Base-by-base conservation (phyloP, 805 yeast species). In the Wickerhamiella hasegawae region DNA sequence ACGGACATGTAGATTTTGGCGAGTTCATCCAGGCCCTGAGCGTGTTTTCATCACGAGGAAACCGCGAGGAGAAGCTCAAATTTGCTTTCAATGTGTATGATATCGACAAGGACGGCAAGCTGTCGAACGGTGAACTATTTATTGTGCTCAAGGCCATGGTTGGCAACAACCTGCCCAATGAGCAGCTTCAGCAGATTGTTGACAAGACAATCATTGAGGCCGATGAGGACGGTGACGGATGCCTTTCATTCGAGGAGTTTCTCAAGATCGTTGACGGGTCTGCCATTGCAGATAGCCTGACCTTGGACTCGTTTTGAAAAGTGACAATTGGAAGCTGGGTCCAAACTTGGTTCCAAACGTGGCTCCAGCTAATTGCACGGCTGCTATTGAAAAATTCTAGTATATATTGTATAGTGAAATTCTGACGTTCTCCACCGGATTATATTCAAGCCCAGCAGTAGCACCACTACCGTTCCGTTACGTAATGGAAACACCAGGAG, bases 81-180 rank as follows among this genome's bases (percentile, higher is more conserved):
- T 90, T 92, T 62, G 90, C 95, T 9, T 90, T 90, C 59, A 80
- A 76, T 49, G 83, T 90, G 15, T 90, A 90, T 52, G 99, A 90
- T 53, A 83, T 90, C 43, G 99, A 90, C 57, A 68, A 83, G 37
- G 99, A 90, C 53, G 98, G 98, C 0, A 84, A 52, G 53, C 82
- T 90, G 25, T 85, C 96, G 3, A 87, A 87, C 52, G 99, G 98
- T 18, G 99, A 90, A 58, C 57, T 90, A 38, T 90, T 77, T 49
- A 66, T 87, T 28, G 97, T 90, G 28, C 63, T 90, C 60, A 81
- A 90, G 57, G 80, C 82, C 71, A 90, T 90, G 98, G 98, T 92
- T 19, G 98, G 97, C 1, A 76, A 73, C 46, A 84, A 90, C 50
- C 59, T 92, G 38, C 77, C 73, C 42, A 93, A 81, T 40, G 73